Conservation (phyloP, 306 rosid genomes). For the Datisca glomerata region DNA sequence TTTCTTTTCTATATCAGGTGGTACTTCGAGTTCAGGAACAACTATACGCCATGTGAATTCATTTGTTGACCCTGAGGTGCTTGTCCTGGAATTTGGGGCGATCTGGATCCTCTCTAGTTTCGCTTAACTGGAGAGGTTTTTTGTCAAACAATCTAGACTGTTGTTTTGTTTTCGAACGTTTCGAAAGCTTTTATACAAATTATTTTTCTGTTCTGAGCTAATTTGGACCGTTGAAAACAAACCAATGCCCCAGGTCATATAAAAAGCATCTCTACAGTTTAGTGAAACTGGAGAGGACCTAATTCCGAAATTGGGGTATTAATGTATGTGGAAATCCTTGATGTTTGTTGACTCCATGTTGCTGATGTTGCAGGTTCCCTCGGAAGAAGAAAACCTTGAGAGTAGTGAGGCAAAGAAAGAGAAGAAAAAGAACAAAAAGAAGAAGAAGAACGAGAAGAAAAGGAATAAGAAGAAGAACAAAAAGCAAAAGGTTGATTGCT, state of each 20-base stretch:
- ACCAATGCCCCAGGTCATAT: too few species aligned
- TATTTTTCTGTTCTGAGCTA: background rate
- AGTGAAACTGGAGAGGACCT: too few species aligned
- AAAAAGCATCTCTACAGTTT: too few species aligned
- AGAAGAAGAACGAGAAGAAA: conserved; percentile 15
- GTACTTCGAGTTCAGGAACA: conserved; percentile 41
- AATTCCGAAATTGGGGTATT: background rate
- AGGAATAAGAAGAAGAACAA: conserved; percentile 31
- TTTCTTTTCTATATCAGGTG: conserved; percentile 28
- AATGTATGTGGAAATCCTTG: background rate
- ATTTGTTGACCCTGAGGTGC: conserved; percentile 60
- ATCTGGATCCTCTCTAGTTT: background rate
- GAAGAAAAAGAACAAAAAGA: conserved; percentile 39
- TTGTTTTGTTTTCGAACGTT: background rate
- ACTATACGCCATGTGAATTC: conserved; percentile 52
- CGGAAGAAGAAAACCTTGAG: conserved; percentile 23
- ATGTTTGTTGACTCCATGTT: too few species aligned
- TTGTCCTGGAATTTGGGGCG: conserved; percentile 5
- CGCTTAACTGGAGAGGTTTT: too few species aligned
- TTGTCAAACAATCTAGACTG: background rate
- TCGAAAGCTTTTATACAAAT: background rate
- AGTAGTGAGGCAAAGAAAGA: conserved; percentile 19
- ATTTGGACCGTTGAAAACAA: too few species aligned
- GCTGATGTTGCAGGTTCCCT: conserved; percentile 27
- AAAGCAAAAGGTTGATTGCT: conserved; percentile 38